Percentiles rank a stretch among this genome's conserved stretches.
These are phyloP conservation scores for Fusarium sororula DNA, from an alignment of 2,329 filamentous ascomycete genomes.

Conservation along the genomic window DNA sequence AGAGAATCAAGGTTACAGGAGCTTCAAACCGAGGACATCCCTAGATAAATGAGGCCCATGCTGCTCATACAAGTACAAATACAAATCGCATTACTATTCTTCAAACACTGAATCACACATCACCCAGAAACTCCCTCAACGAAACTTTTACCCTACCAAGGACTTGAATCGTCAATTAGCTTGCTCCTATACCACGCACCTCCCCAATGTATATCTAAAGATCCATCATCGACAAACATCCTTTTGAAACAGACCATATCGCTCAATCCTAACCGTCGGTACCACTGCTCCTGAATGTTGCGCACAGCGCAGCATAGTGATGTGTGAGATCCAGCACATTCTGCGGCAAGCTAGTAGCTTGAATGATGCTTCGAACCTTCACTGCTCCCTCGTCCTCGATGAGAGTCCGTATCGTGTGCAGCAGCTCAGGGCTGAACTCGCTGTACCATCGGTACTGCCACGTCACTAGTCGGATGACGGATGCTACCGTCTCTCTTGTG, in stretches of 20 bases:
- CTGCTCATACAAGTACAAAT: not conserved
- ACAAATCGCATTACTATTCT: not conserved
- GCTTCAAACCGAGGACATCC: not conserved
- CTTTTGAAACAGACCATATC: constrained; percentile 4
- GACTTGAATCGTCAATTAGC: constrained; percentile 22
- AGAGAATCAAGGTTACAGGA: not conserved
- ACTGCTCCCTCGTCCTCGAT: constrained; percentile 98
- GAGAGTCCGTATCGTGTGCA: constrained; percentile 87
- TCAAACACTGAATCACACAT: not conserved
- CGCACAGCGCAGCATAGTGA: constrained; percentile 93
- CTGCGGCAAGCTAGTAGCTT: constrained; percentile 93
- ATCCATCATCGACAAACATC: constrained; percentile 1
- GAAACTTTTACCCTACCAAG: constrained; percentile 25
- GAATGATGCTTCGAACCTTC: constrained; percentile 96
- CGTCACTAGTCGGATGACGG: constrained; percentile 90
- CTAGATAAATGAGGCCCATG: not conserved
- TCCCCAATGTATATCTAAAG: constrained; percentile 24
- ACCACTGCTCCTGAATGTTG: constrained; percentile 92
- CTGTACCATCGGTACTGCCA: constrained; percentile 99
- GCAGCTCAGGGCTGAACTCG: constrained; percentile 93
- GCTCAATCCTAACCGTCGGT: constrained; percentile 73
- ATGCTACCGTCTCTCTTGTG: constrained; percentile 81
- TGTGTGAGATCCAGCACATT: constrained; percentile 94
- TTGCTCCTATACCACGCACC: constrained; percentile 16
- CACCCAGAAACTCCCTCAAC: not conserved